Evolutionary conservation across 176 grass and related monocot species (phyloP).

Genomic region (Alloteropsis semialata): DNA sequence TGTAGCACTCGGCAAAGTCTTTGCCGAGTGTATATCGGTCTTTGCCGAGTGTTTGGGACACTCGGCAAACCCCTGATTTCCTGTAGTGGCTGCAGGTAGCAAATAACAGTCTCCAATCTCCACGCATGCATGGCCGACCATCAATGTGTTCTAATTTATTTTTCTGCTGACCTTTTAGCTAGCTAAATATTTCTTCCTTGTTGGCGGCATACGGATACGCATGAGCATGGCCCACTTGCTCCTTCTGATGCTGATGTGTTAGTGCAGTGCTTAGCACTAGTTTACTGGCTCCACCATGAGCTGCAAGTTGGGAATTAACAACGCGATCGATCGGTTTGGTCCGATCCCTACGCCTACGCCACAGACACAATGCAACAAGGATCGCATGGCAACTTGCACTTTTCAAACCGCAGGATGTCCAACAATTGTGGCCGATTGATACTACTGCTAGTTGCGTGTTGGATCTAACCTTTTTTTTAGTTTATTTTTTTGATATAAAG

Average conservation of each 20-base stretch:
- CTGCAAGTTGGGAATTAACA: slow-evolving; percentile 21
- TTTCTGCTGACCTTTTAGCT: background rate
- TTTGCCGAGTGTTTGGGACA: too few relatives aligned
- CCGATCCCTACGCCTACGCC: background rate
- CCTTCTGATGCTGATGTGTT: background rate
- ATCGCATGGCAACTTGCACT: slow-evolving; percentile 29
- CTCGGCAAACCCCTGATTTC: too few relatives aligned
- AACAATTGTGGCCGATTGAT: background rate
- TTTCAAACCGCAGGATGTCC: background rate
- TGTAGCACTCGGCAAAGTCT: too few relatives aligned
- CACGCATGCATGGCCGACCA: background rate
- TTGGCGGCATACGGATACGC: background rate
- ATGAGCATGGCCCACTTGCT: background rate
- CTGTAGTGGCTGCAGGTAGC: background rate
- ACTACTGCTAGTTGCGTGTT: background rate
- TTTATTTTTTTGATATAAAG: background rate
- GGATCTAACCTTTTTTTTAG: background rate
- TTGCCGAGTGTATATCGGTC: too few relatives aligned
- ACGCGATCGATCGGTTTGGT: background rate
- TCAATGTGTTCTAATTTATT: background rate
- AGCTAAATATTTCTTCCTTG: background rate
- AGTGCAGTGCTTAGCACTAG: background rate
- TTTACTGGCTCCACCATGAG: background rate
- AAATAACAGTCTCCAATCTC: background rate
- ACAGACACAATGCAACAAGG: slow-evolving; percentile 18